Percentiles rank a stretch among this genome's conserved stretches.
Conservation (phyloP, 163 green algal genomes). For the Scenedesmus sp. region DNA sequence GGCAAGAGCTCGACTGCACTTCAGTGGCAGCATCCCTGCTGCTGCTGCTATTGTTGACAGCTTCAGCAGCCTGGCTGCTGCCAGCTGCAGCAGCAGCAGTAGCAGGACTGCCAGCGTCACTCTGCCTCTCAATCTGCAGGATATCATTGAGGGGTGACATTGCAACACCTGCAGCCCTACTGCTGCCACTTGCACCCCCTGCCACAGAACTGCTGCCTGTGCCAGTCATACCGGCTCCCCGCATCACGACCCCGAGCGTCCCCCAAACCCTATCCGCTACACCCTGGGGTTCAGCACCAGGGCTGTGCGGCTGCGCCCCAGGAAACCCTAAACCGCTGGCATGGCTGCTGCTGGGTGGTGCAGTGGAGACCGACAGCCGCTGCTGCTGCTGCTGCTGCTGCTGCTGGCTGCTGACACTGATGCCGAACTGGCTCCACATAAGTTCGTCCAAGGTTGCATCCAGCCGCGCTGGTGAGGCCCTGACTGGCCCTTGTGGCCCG, state of each 20-base stretch:
- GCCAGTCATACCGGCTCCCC: background rate
- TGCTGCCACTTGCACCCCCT: background rate
- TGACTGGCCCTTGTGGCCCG: constrained; percentile 3
- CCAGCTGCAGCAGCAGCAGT: background rate
- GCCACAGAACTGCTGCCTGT: background rate
- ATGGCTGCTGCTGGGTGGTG: background rate
- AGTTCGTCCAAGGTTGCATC: constrained; percentile 48
- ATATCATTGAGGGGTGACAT: constrained; percentile 42
- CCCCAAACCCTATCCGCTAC: constrained; percentile 33
- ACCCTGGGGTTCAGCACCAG: background rate
- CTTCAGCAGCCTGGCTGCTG: background rate
- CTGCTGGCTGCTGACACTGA: background rate
- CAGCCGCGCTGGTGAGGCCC: background rate
- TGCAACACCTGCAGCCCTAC: background rate
- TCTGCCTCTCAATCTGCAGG: background rate
- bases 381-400: background rate
- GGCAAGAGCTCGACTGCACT: background rate
- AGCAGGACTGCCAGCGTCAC: background rate
- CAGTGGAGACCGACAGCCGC: background rate
- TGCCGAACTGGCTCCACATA: constrained; percentile 51
- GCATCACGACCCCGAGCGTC: background rate
- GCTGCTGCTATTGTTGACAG: background rate
- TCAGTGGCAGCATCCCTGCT: background rate
- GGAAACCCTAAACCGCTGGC: background rate
- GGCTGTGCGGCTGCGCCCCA: background rate